Evolutionary conservation across 805 yeast species (phyloP), one percentile per base, ranked within the genome.

Genomic region (Blastobotrys muscicola): DNA sequence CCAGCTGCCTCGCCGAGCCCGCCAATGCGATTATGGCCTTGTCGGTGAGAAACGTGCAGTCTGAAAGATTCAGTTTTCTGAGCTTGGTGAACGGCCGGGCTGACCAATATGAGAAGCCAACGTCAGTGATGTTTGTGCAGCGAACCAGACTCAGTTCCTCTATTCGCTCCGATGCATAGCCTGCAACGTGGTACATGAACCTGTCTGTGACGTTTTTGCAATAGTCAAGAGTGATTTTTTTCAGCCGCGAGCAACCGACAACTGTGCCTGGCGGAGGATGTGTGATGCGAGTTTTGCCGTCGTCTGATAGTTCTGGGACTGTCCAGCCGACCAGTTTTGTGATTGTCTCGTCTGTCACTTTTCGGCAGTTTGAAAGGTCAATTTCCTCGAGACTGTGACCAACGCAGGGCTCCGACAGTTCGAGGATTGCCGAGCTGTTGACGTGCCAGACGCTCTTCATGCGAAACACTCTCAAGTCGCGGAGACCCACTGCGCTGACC

Each of bases 371-470:
- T 8, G 84, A 72, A 36, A 83, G 64, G 57, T 82, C 86, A 14
- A 83, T 65, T 42, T 74, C 78, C 43, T 69, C 75, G 33, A 83
- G 61, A 48, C 70, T 61, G 30, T 69, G 65, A 7, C 87, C 87
- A 29, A 81, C 77, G 51, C 74, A 69, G 0, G 81, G 80, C 1
- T 74, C 78, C 1, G 85, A 73, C 35, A 82, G 60, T 57, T 83
- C 90, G 86, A 82, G 80, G 29, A 82, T 80, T 2, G 89, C 83
- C 85, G 81, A 79, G 2, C 86, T 85, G 46, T 80, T 74, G 7
- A 83, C 76, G 51, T 80, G 85, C 90, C 90, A 82, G 39, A 75
- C 80, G 11, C 83, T 76, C 48, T 68, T 69, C 86, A 82, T 80
- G 47, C 69, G 71, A 40, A 83, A 62, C 8, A 62, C 61, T 42